Conservation (phyloP, 1,284 basidiomycete species). For the Microstroma glucosiphilum region DNA sequence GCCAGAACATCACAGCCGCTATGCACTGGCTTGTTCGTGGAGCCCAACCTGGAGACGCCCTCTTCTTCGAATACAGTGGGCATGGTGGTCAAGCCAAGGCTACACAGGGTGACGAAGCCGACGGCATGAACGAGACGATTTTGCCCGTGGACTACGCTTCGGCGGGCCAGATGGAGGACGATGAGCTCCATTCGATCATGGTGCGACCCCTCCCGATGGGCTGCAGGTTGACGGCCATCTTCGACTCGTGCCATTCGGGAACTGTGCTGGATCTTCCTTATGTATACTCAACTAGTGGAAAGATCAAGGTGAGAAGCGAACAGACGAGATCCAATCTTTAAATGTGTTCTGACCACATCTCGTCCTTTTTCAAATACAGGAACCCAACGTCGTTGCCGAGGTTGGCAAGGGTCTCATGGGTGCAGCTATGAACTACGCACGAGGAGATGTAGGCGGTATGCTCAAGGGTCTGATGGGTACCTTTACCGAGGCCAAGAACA, state of each 20-base stretch:
- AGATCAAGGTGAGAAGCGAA: constrained; percentile 70
- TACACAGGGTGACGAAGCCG: constrained; percentile 47
- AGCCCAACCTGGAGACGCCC: constrained; percentile 44
- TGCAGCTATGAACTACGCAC: constrained; percentile 66
- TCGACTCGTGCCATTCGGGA: constrained; percentile 49
- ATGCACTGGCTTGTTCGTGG: constrained; percentile 50
- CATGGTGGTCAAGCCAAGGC: constrained; percentile 49
- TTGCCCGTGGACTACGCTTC: constrained; percentile 47
- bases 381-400: constrained; percentile 23
- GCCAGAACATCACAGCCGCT: constrained; percentile 48
- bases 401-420: constrained; percentile 47
- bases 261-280: constrained; percentile 49
- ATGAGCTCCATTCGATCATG: constrained; percentile 47
- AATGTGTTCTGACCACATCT: no score
- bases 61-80: constrained; percentile 49
- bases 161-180: constrained; percentile 49
- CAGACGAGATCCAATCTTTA: constrained; percentile 56
- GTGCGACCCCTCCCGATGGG: constrained; percentile 46
- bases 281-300: constrained; percentile 79
- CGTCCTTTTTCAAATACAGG: no score
- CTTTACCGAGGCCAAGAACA: constrained; percentile 52
- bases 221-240: constrained; percentile 39
- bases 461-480: constrained; percentile 52
- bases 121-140: constrained; percentile 50
- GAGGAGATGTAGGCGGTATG: constrained; percentile 67